phyloP scores from a whole-genome alignment of 2,329 filamentous ascomycete genomes.

The Stagonosporopsis vannaccii region DNA sequence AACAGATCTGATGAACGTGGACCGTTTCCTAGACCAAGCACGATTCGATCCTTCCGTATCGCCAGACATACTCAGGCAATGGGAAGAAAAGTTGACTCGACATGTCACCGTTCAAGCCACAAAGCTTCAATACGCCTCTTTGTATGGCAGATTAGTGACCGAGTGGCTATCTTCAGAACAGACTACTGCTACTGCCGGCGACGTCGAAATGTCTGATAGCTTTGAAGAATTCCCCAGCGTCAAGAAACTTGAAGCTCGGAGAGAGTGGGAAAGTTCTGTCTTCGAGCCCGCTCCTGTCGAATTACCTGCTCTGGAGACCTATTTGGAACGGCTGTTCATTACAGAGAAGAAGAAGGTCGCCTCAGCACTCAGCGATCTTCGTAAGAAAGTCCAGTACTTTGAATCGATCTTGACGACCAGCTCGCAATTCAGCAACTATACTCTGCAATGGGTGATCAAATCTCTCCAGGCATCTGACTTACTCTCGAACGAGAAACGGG shows the following conservation, averaged over 20 bases:
- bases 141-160: slow-evolving; percentile 47
- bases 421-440: slow-evolving; percentile 42
- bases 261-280: slow-evolving; percentile 42
- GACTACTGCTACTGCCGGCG: slow-evolving; percentile 25
- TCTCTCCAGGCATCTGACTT: slow-evolving; percentile 56
- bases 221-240: slow-evolving; percentile 43
- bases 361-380: slow-evolving; percentile 28
- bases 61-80: slow-evolving; percentile 39
- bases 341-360: slow-evolving; percentile 26
- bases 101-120: slow-evolving; percentile 47
- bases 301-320: slow-evolving; percentile 27
- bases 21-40: slow-evolving; percentile 48
- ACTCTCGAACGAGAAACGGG: slow-evolving; percentile 51
- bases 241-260: slow-evolving; percentile 39
- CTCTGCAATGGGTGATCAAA: slow-evolving; percentile 52
- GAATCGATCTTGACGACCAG: slow-evolving; percentile 28
- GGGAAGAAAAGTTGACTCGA: slow-evolving; percentile 39
- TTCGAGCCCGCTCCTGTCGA: slow-evolving; percentile 40
- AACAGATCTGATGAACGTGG: slow-evolving; percentile 41
- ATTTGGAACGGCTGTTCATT: slow-evolving; percentile 35
- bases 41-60: slow-evolving; percentile 48
- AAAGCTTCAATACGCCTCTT: slow-evolving; percentile 45
- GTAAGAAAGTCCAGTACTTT: slow-evolving; percentile 28
- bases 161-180: slow-evolving; percentile 47
- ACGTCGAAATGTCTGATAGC: slow-evolving; percentile 36